Base-by-base conservation (phyloP, 148 eudicot species). In the Cornus controversa region DNA sequence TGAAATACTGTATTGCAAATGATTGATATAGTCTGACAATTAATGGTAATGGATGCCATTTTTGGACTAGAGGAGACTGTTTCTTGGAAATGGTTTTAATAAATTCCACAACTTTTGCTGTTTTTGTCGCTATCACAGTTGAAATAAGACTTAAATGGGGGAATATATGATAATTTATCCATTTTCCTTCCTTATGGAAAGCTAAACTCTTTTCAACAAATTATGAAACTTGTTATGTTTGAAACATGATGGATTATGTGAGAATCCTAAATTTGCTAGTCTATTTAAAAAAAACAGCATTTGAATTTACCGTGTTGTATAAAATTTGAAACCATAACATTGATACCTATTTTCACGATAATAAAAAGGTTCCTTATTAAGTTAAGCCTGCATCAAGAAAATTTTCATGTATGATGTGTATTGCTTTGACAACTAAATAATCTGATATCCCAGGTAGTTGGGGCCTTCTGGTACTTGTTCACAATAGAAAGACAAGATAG, bases 381-480 rank as follows among this genome's bases (percentile, higher is more conserved):
- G 66, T 29, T 60, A 25, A 3, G 7, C 64, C n/a, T 74, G 50
- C 64, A 58, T 73, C 13, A 58, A 7, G 27, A 10, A 60, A 18
- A 20, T 20, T 71, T 72, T 29, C 29, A 10, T 29, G 4, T 15
- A 64, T 23, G 6, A 34, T 14, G 14, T 23, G 16, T 64, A 13
- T 63, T 31, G 34, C 4, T 31, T 5, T 69, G 24, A 62, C 57
- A 70, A 37, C 22, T 1, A 29, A 2, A 40, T 74, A 31, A 29
- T 81, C 31, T 70, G 58, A 34, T 27, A 7, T 78, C 2, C 65
- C 91, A 94, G 98, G 77, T 85, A 22, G 67, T 89, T 74, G 97
- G 98, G 80, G 93, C 98, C 69, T 78, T 84, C 77, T 94, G 97
- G 98, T 94, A 94, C 73, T 65, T 92, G 79, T 83, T 92, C 60